Evolutionary conservation across 2,329 filamentous ascomycete genomes (phyloP).

Genomic region (Fusarium hostae): DNA sequence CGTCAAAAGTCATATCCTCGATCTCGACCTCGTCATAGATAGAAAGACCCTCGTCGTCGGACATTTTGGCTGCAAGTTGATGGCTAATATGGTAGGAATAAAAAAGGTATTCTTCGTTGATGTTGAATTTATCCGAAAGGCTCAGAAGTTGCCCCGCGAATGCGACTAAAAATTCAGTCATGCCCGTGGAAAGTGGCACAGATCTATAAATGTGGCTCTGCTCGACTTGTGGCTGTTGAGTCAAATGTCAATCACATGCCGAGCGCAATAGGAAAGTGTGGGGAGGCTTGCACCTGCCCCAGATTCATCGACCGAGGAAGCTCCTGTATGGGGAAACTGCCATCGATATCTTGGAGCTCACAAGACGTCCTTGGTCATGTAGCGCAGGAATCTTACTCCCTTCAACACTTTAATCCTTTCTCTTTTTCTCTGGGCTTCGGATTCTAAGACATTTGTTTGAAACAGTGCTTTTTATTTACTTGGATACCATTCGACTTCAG

Average conservation of each 20-base stretch:
- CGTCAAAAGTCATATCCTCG: conserved; percentile 96
- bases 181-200: conserved; percentile 34
- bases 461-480: not conserved
- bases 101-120: not conserved
- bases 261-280: conserved; percentile 36
- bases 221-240: conserved; percentile 4
- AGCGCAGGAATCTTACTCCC: conserved; percentile 14
- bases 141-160: conserved; percentile 43
- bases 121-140: conserved; percentile 2
- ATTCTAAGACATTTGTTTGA: not conserved
- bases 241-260: conserved; percentile 46
- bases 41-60: conserved; percentile 71
- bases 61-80: conserved; percentile 56
- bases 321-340: conserved; percentile 32
- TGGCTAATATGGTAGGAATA: not conserved
- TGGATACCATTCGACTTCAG: conserved; percentile 1
- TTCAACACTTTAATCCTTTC: not conserved
- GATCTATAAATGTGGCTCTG: conserved; percentile 15
- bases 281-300: conserved; percentile 43
- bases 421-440: not conserved
- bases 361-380: conserved; percentile 22
- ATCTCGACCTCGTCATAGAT: conserved; percentile 99
- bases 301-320: conserved; percentile 46
- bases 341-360: conserved; percentile 24
- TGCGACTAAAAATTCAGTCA: conserved; percentile 31